A percentile compares a stretch with the other conserved stretches of the same genome.
These are phyloP conservation scores for Suhomyces bolitotheri DNA, from an alignment of 1,139 yeast genomes.

Conservation along the genomic window DNA sequence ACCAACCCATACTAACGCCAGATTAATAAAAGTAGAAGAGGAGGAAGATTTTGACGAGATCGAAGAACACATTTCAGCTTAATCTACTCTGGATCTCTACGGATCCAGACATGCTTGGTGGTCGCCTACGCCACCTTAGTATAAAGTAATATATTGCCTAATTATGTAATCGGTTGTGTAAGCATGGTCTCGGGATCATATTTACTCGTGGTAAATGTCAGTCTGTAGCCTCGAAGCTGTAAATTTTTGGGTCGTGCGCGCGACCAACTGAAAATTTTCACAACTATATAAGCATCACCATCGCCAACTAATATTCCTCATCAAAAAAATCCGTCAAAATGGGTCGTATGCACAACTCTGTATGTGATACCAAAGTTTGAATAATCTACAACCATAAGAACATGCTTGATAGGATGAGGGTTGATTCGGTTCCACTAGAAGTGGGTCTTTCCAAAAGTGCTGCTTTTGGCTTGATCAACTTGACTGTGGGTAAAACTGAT, in stretches of 20 bases:
- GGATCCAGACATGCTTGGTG: not conserved
- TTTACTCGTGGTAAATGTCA: slow-evolving; percentile 2
- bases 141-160: too few relatives aligned
- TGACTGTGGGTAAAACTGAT: slow-evolving; percentile 20
- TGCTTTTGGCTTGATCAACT: slow-evolving; percentile 19
- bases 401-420: slow-evolving; percentile 23
- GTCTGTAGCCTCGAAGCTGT: slow-evolving; percentile 1
- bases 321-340: slow-evolving; percentile 50
- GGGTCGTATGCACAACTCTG: slow-evolving; percentile 83
- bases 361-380: slow-evolving; percentile 50
- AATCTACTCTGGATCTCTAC: not conserved
- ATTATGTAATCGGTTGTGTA: too few relatives aligned
- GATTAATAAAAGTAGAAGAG: slow-evolving; percentile 55
- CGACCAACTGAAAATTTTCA: slow-evolving; percentile 18
- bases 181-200: too few relatives aligned
- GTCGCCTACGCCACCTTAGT: too few relatives aligned
- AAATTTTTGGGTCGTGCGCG: slow-evolving; percentile 13
- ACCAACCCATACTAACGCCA: slow-evolving; percentile 29
- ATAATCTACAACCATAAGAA: slow-evolving; percentile 14
- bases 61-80: slow-evolving; percentile 18
- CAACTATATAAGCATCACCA: slow-evolving; percentile 4
- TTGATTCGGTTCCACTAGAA: slow-evolving; percentile 28
- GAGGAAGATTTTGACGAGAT: slow-evolving; percentile 63
- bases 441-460: slow-evolving; percentile 2
- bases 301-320: slow-evolving; percentile 3